Base-by-base conservation (phyloP, 257 asterid genomes). In the Nemophila menziesii region DNA sequence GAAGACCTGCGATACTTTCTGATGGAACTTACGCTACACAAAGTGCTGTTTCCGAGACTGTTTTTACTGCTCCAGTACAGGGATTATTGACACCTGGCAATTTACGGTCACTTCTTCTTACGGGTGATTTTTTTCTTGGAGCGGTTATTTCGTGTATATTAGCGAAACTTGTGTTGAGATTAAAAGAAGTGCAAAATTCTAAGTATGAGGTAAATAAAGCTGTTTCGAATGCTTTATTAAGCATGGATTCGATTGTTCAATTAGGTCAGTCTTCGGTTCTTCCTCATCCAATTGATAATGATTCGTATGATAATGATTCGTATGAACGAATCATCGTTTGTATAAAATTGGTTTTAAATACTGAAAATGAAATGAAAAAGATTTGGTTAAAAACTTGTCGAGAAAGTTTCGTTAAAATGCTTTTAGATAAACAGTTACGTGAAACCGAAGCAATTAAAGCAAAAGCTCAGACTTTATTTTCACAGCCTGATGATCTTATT, bases 21-120 rank as follows among this genome's bases (percentile, higher is more conserved):
- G 96, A 86, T 56, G 96, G 96, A 45, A 86, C 96, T 27, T 86
- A 86, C 45, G 96, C 96, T 46, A 86, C 96, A 45, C 96, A 82
- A 67, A 86, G 92, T 72, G 96, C 96, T 60, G 96, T 94, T 39
- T 86, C 96, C 39, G 96, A 86, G 68, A 86, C 94, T 60, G 78
- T 80, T 52, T 78, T 82, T 59, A 66, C 86, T 18, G 73, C 93
- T 42, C 86, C 92, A 40, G 82, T 79, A 51, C 93, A 78, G 37
- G 92, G 94, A 52, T 75, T 87, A 49, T 64, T 69, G 64, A 45
- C 78, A 16, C 27, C 78, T 37, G 94, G 79, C 42, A 82, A 79
- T 58, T 66, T 86, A 78, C 74, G 96, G 69, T 76, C 96, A 57
- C 96, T 86, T 65, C 79, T 86, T 49, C 82, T 86, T 19, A 74